Base-by-base conservation (phyloP, 2,329 filamentous ascomycete species). In the Clonostachys byssicola region DNA sequence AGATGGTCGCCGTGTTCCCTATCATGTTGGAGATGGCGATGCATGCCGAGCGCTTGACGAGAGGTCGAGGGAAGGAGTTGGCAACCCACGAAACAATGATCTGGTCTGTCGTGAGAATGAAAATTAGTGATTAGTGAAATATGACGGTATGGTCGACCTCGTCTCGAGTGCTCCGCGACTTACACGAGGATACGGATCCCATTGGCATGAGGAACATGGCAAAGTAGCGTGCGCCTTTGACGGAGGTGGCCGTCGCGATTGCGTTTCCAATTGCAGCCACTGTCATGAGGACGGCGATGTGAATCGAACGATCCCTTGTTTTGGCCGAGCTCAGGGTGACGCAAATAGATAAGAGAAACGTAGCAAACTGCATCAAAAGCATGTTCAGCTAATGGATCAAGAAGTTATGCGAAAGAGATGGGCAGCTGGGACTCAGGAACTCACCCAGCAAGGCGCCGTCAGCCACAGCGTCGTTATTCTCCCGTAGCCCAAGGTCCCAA, bases 41-140 rank as follows among this genome's bases (percentile, higher is more conserved):
- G 5, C 77, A 77, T 3, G 78, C 77, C 5, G 85, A 86, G 3
- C 85, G 76, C 43, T 85, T 81, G 3, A 83, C 85, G 3, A 85
- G 63, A 2, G 86, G 84, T 62, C 86, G 87, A 0, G 86, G 85
- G 35, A 90, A 76, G 9, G 86, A 84, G 52, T 88, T 87, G 5
- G 81, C 80, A 34, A 89, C 82, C 55, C 77, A 79, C 0, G 85
- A 81, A 42, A 89, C 85, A 20, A 89, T 78, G 50, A 78, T 77
- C 52, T 75, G 72, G 39, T 75, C 65, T 66, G 47, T 10, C 17
- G 35, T 33, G 6, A 13, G 30, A 14, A 8, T 4, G 4, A 6
- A 40, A 1, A 49, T n/a, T n/a, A n/a, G n/a, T n/a, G n/a, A 49
- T 23, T 45, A 51, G 5, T 46, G 49, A 40, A 50, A n/a, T n/a